These are phyloP conservation scores for Thermomyces lanuginosus DNA, from an alignment of 2,329 filamentous ascomycete genomes.

Conservation along the genomic window DNA sequence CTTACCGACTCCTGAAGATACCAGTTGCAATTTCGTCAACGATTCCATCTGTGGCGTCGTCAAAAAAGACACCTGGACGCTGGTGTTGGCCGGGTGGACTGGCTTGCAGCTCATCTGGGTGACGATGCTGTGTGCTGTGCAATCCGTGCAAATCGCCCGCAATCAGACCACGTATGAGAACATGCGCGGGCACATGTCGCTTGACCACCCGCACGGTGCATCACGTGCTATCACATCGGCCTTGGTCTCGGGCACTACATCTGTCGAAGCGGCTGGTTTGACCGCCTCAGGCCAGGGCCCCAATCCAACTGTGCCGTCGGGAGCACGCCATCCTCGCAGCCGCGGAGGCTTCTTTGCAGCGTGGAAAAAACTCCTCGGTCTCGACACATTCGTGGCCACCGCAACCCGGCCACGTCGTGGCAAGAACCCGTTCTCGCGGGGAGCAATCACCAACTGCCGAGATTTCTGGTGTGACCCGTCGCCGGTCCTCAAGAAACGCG, in stretches of 20 bases:
- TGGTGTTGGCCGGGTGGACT: constrained; percentile 64
- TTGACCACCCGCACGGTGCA: constrained; percentile 37
- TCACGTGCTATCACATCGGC: constrained; percentile 45
- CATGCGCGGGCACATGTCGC: constrained; percentile 67
- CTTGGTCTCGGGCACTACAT: constrained; percentile 54
- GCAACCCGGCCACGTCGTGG: constrained; percentile 45
- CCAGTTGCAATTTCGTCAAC: constrained; percentile 58
- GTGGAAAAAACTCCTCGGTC: constrained; percentile 70
- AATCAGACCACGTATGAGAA: constrained; percentile 95
- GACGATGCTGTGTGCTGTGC: constrained; percentile 88
- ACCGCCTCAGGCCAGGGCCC: constrained; percentile 49
- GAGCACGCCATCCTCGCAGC: constrained; percentile 32
- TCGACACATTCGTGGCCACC: constrained; percentile 88
- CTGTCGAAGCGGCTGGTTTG: constrained; percentile 52
- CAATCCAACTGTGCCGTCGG: constrained; percentile 37
- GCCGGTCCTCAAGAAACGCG: constrained; percentile 58
- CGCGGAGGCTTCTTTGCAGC: constrained; percentile 57
- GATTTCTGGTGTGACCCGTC: constrained; percentile 94
- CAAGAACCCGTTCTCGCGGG: constrained; percentile 71
- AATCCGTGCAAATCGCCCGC: constrained; percentile 78
- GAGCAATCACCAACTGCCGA: constrained; percentile 72
- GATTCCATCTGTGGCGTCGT: constrained; percentile 57
- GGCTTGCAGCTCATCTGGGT: constrained; percentile 84
- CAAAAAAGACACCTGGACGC: constrained; percentile 68
- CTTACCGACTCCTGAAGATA: constrained; percentile 34